These are phyloP conservation scores for Uncinocarpus reesii DNA, from an alignment of 2,329 filamentous ascomycete species.

Conservation along the genomic window DNA sequence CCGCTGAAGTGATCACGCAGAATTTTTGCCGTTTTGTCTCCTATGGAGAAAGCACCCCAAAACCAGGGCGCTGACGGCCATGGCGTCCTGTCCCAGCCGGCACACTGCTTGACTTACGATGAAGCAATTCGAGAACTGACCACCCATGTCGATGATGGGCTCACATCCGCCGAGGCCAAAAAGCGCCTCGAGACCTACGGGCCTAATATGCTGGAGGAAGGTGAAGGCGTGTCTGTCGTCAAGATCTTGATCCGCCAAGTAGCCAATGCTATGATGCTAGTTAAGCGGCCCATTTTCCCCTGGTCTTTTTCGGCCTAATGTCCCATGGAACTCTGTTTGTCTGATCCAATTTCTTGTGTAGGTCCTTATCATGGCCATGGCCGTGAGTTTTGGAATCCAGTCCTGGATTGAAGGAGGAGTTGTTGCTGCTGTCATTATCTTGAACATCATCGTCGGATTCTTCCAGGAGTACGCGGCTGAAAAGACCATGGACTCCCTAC, in stretches of 20 bases:
- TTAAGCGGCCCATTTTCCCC: constrained; percentile 27
- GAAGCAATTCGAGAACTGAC: constrained; percentile 46
- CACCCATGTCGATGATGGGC: constrained; percentile 46
- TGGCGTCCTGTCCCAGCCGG: constrained; percentile 48
- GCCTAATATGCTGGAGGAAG: constrained; percentile 55
- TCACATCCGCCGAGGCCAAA: constrained; percentile 46
- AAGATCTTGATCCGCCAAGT: constrained; percentile 59
- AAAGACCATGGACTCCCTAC: constrained; percentile 46
- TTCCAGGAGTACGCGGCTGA: constrained; percentile 46
- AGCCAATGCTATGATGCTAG: constrained; percentile 58
- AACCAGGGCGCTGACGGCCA: constrained; percentile 23
- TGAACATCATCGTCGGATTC: constrained; percentile 51
- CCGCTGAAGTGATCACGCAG: background rate
- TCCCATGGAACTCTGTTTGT: constrained; percentile 16
- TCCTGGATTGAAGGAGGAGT: constrained; percentile 54
- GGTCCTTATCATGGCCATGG: constrained; percentile 48
- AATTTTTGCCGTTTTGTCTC: background rate
- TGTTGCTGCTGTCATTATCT: constrained; percentile 46
- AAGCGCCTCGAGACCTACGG: constrained; percentile 47
- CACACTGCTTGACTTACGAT: constrained; percentile 48
- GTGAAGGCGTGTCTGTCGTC: constrained; percentile 55
- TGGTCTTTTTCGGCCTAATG: constrained; percentile 10
- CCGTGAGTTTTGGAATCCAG: constrained; percentile 47
- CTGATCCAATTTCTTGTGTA: constrained; percentile 20
- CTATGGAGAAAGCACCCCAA: constrained; percentile 13